Percentiles rank a stretch among this genome's conserved stretches.
Conservation (phyloP, 371 early-diverging fungal species). For the Batkoa obscura region DNA sequence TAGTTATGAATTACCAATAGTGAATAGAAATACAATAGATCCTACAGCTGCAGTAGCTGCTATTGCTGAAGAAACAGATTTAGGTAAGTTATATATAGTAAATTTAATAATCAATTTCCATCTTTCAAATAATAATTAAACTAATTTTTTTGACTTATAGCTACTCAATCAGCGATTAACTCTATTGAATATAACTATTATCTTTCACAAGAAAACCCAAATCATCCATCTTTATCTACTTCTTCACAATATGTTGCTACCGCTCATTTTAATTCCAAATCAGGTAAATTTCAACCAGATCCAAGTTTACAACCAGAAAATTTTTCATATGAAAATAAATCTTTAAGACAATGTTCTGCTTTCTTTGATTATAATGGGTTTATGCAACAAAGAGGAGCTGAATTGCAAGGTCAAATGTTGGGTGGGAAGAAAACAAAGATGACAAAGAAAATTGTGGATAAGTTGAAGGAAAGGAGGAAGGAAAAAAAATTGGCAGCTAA, state of each 20-base stretch:
- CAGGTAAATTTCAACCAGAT: constrained; percentile 23
- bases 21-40: too few species aligned
- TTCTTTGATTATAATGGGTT: constrained; percentile 13
- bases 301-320: constrained; percentile 9
- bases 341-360: constrained; percentile 9
- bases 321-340: constrained; percentile 9
- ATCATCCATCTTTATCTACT: too few species aligned
- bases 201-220: too few species aligned
- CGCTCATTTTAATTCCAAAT: constrained; percentile 29
- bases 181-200: too few species aligned
- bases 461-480: constrained; percentile 14
- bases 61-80: too few species aligned
- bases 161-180: too few species aligned
- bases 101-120: too few species aligned
- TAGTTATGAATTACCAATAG: constrained; percentile 20
- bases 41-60: too few species aligned
- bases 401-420: neutral
- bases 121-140: too few species aligned
- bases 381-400: constrained; percentile 8
- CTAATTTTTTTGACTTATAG: too few species aligned
- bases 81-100: too few species aligned
- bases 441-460: constrained; percentile 12
- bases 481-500: constrained; percentile 15
- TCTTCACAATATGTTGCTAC: too few species aligned
- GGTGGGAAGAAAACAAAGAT: neutral